Percentiles rank a stretch among this genome's conserved stretches.
Evolutionary conservation across 202 grass and related monocot species (phyloP).

Genomic region (Musa balbisiana): DNA sequence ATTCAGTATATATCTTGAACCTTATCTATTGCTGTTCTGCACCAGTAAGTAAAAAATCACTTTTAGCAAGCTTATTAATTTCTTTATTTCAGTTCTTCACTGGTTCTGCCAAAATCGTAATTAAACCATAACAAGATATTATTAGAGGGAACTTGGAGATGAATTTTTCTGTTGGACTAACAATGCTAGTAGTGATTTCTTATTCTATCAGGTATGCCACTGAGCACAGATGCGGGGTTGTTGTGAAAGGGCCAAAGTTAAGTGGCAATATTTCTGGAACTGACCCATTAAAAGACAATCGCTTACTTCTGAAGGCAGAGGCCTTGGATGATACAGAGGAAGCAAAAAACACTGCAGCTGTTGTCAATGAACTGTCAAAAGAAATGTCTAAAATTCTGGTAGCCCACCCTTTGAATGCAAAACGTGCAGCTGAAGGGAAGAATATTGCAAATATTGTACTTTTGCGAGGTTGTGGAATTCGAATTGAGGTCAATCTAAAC

Average conservation of each 20-base stretch:
- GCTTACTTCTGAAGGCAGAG: conserved; percentile 72
- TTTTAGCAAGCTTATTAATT: background rate
- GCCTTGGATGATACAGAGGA: conserved; percentile 74
- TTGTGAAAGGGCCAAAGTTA: conserved; percentile 83
- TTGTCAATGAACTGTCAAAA: conserved; percentile 87
- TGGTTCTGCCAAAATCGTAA: background rate
- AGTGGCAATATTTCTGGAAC: conserved; percentile 99
- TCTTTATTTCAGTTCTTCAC: background rate
- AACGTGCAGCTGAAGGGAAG: conserved; percentile 58
- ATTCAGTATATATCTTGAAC: background rate
- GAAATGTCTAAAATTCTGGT: conserved; percentile 67
- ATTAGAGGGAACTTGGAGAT: background rate
- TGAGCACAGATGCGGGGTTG: conserved; percentile 88
- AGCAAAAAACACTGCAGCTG: conserved; percentile 68
- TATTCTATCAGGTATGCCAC: conserved; percentile 70
- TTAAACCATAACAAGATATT: background rate
- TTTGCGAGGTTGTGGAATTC: conserved; percentile 75
- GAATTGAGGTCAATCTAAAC: conserved; percentile 72
- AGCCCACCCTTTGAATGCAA: conserved; percentile 66
- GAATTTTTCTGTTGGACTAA: background rate
- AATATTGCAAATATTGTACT: conserved; percentile 83
- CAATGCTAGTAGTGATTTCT: conserved; percentile 4
- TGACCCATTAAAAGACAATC: conserved; percentile 82
- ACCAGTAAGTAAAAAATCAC: background rate
- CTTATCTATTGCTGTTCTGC: background rate